Evolutionary conservation across 331 rosid genomes (phyloP).

Genomic region (Ulmus americana): DNA sequence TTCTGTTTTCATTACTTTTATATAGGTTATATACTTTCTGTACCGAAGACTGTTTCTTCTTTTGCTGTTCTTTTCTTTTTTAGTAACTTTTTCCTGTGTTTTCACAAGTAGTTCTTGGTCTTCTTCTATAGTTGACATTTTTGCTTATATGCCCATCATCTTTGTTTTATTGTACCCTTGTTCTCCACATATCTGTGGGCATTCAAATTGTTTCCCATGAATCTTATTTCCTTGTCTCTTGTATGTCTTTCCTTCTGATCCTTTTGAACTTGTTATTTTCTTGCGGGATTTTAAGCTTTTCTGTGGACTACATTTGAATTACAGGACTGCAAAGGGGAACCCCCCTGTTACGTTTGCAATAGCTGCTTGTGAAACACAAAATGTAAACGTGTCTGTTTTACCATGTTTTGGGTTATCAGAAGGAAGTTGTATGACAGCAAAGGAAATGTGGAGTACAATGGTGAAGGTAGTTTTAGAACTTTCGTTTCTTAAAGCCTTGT

Average conservation of each 20-base stretch:
- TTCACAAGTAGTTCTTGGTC: too few relatives aligned
- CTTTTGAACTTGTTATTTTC: background rate
- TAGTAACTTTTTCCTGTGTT: too few relatives aligned
- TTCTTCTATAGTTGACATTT: too few relatives aligned
- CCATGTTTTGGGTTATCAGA: conserved; percentile 87
- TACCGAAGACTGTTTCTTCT: too few relatives aligned
- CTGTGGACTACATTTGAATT: conserved; percentile 30
- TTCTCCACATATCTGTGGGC: too few relatives aligned
- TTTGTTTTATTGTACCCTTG: too few relatives aligned
- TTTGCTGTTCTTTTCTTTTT: too few relatives aligned
- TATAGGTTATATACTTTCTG: too few relatives aligned
- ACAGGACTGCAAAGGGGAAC: conserved; percentile 85
- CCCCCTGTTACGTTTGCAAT: conserved; percentile 88
- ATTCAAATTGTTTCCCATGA: too few relatives aligned
- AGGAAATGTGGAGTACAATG: conserved; percentile 82
- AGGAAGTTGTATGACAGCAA: conserved; percentile 64
- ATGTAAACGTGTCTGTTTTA: conserved; percentile 82
- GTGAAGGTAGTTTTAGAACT: conserved; percentile 48
- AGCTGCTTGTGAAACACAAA: conserved; percentile 98
- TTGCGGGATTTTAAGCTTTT: conserved; percentile 19
- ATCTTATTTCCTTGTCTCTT: background rate
- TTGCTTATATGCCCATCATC: too few relatives aligned
- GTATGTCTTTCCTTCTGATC: background rate
- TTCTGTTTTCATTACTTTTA: too few relatives aligned
- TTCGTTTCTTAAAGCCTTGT: conserved; percentile 10